Evolutionary conservation across 306 rosid species (phyloP), one percentile per base, ranked within the genome.

Genomic region (Lagenaria siceraria): DNA sequence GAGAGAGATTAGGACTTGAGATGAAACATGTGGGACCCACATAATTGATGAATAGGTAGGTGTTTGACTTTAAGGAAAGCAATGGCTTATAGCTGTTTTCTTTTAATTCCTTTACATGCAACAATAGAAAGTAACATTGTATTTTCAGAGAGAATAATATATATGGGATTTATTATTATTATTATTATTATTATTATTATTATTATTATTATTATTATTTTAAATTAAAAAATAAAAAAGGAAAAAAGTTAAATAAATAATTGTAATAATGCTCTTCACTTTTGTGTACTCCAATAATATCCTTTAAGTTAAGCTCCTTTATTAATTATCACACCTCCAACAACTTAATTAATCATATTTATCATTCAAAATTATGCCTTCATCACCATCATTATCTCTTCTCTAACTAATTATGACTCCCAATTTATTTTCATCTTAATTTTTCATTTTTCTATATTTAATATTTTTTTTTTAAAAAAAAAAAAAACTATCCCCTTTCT

Each of bases 31-130:
- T 24, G 40, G 55, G 76, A 7, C 76, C 75, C 76, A 46, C 76
- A 48, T 24, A 0, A 46, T 70, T 70, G 76, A 70, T 46, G 40
- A 1, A 46, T 15, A 14, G 76, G 4, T 70, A 70, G 15, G 58
- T 70, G 76, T 70, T 70, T 70, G 76, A 70, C 76, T 70, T 88
- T 85, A 84, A 87, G 81, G 36, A 85, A 83, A 86, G 78, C 86
- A 29, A 60, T 78, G 79, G 81, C 59, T 81, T 79, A 63, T 63
- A 79, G 69, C 40, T 80, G 61, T 53, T 74, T 83, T 80, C n/a
- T 64, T n/a, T 64, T 64, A 8, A 3, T 21, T 68, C 74, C 42
- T 68, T 68, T 40, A 10, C 74, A 68, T 68, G n/a, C 52, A 68
- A 10, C 0, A 21, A 11, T 40, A 68, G 9, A 68, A 68, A 68